These are phyloP conservation scores for Eucalyptus viminalis DNA, from an alignment of 345 rosid species.

Conservation along the genomic window DNA sequence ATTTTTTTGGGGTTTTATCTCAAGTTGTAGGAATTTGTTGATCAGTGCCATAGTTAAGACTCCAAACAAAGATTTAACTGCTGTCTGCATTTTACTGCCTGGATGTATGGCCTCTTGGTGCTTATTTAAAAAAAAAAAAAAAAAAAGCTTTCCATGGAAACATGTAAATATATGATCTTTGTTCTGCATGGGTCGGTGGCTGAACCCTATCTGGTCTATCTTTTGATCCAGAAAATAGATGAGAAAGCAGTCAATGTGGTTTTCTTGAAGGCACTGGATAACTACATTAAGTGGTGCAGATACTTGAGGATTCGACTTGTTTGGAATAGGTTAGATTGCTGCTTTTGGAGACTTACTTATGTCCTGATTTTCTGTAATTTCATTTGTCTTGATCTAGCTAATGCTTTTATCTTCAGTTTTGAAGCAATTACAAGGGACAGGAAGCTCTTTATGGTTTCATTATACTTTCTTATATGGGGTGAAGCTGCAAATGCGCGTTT, in stretches of 20 bases:
- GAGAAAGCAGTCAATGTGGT: slow-evolving; percentile 91
- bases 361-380: neutral
- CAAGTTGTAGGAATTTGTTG: neutral
- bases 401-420: slow-evolving; percentile 29
- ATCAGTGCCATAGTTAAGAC: neutral
- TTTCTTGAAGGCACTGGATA: slow-evolving; percentile 81
- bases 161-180: neutral
- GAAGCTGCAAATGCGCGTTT: slow-evolving; percentile 99
- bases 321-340: slow-evolving; percentile 56
- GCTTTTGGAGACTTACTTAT: neutral
- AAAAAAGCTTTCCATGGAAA: neutral
- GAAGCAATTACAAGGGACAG: slow-evolving; percentile 86
- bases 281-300: slow-evolving; percentile 97
- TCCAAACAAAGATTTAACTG: neutral
- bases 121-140: neutral
- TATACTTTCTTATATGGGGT: slow-evolving; percentile 96
- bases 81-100: neutral
- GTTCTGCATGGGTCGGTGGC: neutral
- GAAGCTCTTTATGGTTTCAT: slow-evolving; percentile 83
- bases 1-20: neutral
- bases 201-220: neutral
- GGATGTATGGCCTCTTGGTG: neutral
- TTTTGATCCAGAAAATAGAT: slow-evolving; percentile 63
- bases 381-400: neutral
- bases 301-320: slow-evolving; percentile 71